Evolutionary conservation across 352 stramenopile genomes (phyloP), one percentile per base, ranked within the genome.

Genomic region (Phytopythium vexans): DNA sequence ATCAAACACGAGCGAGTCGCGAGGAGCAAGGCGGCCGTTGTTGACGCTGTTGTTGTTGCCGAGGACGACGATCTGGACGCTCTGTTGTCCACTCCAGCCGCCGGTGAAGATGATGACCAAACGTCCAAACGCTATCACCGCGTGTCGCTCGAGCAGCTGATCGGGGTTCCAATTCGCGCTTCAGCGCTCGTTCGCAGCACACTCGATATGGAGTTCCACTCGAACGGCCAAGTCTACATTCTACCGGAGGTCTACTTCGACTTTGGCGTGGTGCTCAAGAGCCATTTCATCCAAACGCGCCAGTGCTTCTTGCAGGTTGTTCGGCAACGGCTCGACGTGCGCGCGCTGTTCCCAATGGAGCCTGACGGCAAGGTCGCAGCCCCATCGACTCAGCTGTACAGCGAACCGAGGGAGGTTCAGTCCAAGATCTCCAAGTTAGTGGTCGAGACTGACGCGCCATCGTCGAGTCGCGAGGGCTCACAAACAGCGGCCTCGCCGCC

Each of bases 221-320:
- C 64, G 11, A 46, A 74, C 12, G 52, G 64, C 12, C 53, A 78
- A 32, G 54, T 66, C 2, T 87, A 80, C 54, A 63, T 89, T 14
- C 60, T 58, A 4, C 76, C 75, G 8, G 65, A 71, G 3, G 54
- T 81, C n/a, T 87, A 89, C 51, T 74, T 83, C 31, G 67, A 82
- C 16, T 82, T 79, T 45, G 78, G 78, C 1, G 49, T 87, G 4
- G 42, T 79, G n/a, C 48, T 78, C 3, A 75, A 74, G 15, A 64
- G 73, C 51, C 68, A 64, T 27, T 67, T 69, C 43, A 67, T 89
- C 54, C 74, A 67, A 31, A 80, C 74, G 32, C 75, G 72, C 33
- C 55, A 64, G 1, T 68, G 79, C 1, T 89, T 89, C 50, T 55
- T 57, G 39, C 84, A 68, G 35, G 69, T 81, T 31, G 62, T 89